Evolutionary conservation across 225 moss, liverwort and hornwort genomes (phyloP).

Genomic region (Marchantia paleacea): DNA sequence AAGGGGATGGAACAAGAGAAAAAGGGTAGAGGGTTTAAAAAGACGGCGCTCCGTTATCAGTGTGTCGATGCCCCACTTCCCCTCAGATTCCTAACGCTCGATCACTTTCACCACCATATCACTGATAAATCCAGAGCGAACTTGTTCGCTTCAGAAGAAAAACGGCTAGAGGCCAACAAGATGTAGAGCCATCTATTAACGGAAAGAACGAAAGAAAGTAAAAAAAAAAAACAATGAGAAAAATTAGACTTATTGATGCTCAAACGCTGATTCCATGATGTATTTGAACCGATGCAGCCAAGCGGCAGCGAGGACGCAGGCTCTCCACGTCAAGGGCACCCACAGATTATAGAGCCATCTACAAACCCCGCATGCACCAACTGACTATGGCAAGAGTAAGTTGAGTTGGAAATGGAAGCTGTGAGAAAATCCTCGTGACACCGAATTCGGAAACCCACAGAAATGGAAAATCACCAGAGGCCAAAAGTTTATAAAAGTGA

Average conservation of each 20-base stretch:
- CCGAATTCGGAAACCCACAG: conserved; percentile 57
- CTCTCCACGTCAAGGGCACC: conserved; percentile 94
- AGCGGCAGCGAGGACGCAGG: conserved; percentile 79
- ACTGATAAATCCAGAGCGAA: conserved; percentile 92
- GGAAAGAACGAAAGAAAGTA: not conserved
- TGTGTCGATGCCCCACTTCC: conserved; percentile 79
- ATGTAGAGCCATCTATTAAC: not conserved
- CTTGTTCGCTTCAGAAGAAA: conserved; percentile 61
- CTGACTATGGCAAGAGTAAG: conserved; percentile 85
- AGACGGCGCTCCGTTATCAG: conserved; percentile 69
- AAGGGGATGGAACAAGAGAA: no score
- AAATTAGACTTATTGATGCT: not conserved
- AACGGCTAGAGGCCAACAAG: no score
- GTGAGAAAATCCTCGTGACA: conserved; percentile 67
- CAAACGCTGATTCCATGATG: conserved; percentile 93
- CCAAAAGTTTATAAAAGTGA: no score
- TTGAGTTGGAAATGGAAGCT: conserved; percentile 85
- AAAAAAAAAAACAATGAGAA: no score
- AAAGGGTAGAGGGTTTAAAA: no score
- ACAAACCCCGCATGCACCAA: conserved; percentile 89
- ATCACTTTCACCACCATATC: conserved; percentile 94
- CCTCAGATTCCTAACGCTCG: conserved; percentile 84
- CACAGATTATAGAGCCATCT: conserved; percentile 76
- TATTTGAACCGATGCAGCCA: conserved; percentile 82
- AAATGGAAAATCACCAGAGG: not conserved